Conservation (phyloP, 192 early-diverging fungal genomes). For the Lobulomyces angularis region DNA sequence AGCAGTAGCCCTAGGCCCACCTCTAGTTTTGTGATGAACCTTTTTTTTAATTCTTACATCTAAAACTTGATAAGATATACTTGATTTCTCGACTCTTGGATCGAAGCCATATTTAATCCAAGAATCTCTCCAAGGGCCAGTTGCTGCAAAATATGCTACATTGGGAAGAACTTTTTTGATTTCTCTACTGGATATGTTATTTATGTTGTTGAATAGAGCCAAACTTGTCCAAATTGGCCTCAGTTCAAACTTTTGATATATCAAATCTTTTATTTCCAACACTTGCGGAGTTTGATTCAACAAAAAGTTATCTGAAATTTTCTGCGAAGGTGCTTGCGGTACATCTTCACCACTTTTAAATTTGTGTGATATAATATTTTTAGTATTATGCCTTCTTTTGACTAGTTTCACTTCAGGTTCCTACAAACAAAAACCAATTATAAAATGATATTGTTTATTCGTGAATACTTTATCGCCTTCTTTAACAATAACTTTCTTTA, state of each 20-base stretch:
- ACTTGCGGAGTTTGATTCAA: no score
- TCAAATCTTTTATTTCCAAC: constrained; percentile 1
- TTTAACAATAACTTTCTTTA: no score
- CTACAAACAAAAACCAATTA: no score
- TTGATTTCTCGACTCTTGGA: constrained; percentile 15
- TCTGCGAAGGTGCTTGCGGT: no score
- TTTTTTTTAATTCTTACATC: constrained; percentile 19
- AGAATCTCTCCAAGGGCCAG: constrained; percentile 22
- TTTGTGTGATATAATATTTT: no score
- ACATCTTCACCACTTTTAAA: no score
- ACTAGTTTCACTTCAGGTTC: no score
- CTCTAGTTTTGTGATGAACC: constrained; percentile 7
- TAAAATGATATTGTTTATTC: no score
- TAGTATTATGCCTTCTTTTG: no score
- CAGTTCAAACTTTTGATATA: constrained; percentile 9
- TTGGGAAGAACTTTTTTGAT: constrained; percentile 12
- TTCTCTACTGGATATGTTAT: not conserved
- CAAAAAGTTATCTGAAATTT: no score
- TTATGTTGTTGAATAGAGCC: constrained; percentile 17
- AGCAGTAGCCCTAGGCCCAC: constrained; percentile 6
- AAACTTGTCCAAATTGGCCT: constrained; percentile 21
- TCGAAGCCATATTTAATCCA: constrained; percentile 32
- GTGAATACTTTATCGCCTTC: no score
- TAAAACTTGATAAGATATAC: constrained; percentile 19
- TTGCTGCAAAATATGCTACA: constrained; percentile 12